phyloP scores from a whole-genome alignment of 2,329 filamentous ascomycete genomes.

The Cladosporium sp. region DNA sequence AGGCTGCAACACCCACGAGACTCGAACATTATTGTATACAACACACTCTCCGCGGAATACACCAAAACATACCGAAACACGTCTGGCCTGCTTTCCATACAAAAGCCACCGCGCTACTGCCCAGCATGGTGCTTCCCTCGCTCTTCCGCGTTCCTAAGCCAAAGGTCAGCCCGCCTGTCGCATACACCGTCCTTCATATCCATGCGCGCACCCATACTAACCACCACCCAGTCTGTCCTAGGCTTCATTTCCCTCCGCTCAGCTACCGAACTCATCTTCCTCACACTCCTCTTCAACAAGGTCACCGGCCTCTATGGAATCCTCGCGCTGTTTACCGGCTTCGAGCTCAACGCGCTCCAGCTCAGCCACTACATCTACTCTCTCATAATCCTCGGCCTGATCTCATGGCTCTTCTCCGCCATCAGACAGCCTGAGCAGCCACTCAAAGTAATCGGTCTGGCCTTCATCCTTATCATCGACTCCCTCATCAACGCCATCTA shows the following conservation, averaged over 20 bases:
- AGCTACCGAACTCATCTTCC: conserved; percentile 79
- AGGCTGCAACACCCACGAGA: background rate
- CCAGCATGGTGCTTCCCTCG: conserved; percentile 24
- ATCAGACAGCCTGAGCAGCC: conserved; percentile 73
- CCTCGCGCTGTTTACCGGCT: conserved; percentile 84
- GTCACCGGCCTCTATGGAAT: conserved; percentile 87
- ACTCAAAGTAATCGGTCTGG: conserved; percentile 76
- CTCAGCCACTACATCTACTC: conserved; percentile 92
- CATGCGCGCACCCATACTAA: conserved; percentile 1
- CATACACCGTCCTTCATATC: too few relatives aligned
- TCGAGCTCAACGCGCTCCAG: conserved; percentile 77
- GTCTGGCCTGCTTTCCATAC: background rate
- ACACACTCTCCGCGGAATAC: background rate
- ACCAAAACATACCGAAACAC: background rate
- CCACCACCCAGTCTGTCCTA: conserved; percentile 68
- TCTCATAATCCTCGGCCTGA: conserved; percentile 66
- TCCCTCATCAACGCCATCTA: conserved; percentile 79
- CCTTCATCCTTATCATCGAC: conserved; percentile 84
- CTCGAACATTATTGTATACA: background rate
- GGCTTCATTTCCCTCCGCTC: conserved; percentile 84
- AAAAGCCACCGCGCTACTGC: conserved; percentile 14
- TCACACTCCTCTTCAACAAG: conserved; percentile 88
- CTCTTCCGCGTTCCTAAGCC: conserved; percentile 27
- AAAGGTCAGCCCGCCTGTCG: conserved; percentile 21
- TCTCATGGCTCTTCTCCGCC: conserved; percentile 73